These are phyloP conservation scores for Tolypocladium ovalisporum DNA, from an alignment of 2,329 filamentous ascomycete species.

Conservation along the genomic window DNA sequence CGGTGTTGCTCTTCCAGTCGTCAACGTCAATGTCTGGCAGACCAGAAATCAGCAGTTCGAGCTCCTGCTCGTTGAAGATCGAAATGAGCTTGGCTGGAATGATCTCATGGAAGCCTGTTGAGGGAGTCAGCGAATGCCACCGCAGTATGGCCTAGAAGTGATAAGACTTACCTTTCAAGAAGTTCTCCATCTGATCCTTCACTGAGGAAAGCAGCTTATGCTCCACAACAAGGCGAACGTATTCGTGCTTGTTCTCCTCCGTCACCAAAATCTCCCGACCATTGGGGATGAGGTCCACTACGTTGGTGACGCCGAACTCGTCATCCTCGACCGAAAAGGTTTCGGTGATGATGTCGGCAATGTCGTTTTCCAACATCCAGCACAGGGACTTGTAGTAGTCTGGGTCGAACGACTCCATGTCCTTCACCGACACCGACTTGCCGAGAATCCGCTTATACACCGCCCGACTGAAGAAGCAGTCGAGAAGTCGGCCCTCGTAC, in stretches of 20 bases:
- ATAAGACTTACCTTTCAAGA: conserved; percentile 60
- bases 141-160: neutral
- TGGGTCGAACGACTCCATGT: conserved; percentile 97
- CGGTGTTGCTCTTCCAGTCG: conserved; percentile 98
- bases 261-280: conserved; percentile 90
- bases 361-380: conserved; percentile 98
- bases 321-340: conserved; percentile 92
- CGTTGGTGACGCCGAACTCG: conserved; percentile 80
- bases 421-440: conserved; percentile 92
- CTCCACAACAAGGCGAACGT: conserved; percentile 88
- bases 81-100: conserved; percentile 88
- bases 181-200: conserved; percentile 86
- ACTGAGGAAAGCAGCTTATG: conserved; percentile 88
- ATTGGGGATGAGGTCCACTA: conserved; percentile 76
- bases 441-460: conserved; percentile 97
- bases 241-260: conserved; percentile 97
- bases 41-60: conserved; percentile 92
- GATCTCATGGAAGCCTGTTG: conserved; percentile 85
- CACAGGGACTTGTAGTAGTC: conserved; percentile 98
- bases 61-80: conserved; percentile 97
- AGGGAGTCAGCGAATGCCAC: conserved; percentile 1
- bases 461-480: conserved; percentile 97
- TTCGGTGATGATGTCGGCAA: conserved; percentile 94
- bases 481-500: conserved; percentile 89
- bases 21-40: conserved; percentile 95